Base-by-base conservation (phyloP, 1,139 yeast genomes). In the Meyerozyma sp. region DNA sequence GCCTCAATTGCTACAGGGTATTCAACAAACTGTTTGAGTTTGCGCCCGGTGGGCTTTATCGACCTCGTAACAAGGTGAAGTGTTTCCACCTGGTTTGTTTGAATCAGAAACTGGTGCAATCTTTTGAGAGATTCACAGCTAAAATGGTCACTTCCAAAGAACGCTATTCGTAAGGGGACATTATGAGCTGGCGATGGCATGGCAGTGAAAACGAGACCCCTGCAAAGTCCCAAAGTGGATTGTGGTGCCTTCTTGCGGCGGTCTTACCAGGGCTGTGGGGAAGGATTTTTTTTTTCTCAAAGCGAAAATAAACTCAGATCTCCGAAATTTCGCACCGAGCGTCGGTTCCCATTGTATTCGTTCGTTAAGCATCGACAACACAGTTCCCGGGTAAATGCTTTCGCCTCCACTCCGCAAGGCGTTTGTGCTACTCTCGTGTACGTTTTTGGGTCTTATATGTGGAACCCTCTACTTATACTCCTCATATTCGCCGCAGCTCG, bases 131-230 rank as follows among this genome's bases (percentile, higher is more conserved):
- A 77, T 8, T 65, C 67, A 7, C 82, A 75, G 49, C 95, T 83
- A 63, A 89, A 90, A 34, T 60, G 61, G 56, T 90, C 98, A 5
- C 93, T 79, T 1, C 97, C 97, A 61, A 91, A 90, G 57, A 82
- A 87, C 6, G 88, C 82, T 16, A 84, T 68, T 39, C 53, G 51
- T 23, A 50, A 50, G 11, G 40, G 32, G 27, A 40, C 32, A 40
- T 13, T 30, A n/a, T 11, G 2, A 14, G 9, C 5, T 6, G 10
- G 16, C 20, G 10, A 7, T 4, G 34, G 34, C 34, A 13, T 30
- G 14, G 16, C 14, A 4, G 8, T n/a, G 10, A 5, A 27, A 27
- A 27, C 5, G 13, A n/a, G 29, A 4, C 11, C 29, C 5, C 29
- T 27, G 13, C 29, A 5, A 11, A 27, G 13, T 27, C 29, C 29